phyloP scores from a whole-genome alignment of 208 protist species.

The Trypanosoma boissoni region DNA sequence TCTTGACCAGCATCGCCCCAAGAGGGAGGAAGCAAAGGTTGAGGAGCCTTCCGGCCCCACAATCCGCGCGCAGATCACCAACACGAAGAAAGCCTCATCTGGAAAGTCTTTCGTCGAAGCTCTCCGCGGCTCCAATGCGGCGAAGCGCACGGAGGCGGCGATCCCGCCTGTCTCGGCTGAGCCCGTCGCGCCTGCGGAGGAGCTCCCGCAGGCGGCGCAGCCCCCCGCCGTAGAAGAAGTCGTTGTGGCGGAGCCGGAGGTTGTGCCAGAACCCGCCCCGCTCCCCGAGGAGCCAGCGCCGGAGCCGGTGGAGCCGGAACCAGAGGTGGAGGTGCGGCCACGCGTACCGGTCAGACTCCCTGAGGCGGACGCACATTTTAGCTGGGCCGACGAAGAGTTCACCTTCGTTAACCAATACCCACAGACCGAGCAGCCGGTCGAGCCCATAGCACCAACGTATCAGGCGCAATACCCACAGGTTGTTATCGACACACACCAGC shows the following conservation, averaged over 20 bases:
- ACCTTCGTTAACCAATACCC: slow-evolving; percentile 50
- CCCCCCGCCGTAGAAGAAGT: neutral
- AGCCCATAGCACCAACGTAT: slow-evolving; percentile 35
- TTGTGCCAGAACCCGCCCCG: neutral
- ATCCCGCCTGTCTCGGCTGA: slow-evolving; percentile 14
- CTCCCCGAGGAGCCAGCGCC: neutral
- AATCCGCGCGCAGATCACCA: slow-evolving; percentile 62
- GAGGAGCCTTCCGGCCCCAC: slow-evolving; percentile 45
- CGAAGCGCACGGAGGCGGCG: slow-evolving; percentile 11
- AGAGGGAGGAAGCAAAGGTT: slow-evolving; percentile 23
- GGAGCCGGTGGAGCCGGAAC: slow-evolving; percentile 12
- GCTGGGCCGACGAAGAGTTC: slow-evolving; percentile 82
- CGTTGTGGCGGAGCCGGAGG: neutral
- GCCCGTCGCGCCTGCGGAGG: slow-evolving; percentile 16
- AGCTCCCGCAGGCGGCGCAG: neutral
- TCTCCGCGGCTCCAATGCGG: slow-evolving; percentile 31
- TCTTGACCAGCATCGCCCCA: slow-evolving; percentile 2
- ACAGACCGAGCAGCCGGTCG: slow-evolving; percentile 17
- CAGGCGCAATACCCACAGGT: slow-evolving; percentile 61
- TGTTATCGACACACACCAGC: slow-evolving; percentile 44
- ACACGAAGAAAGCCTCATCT: slow-evolving; percentile 43
- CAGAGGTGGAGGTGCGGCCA: neutral
- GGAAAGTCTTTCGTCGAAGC: slow-evolving; percentile 72
- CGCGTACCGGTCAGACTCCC: slow-evolving; percentile 24
- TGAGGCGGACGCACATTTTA: slow-evolving; percentile 45